Conservation (phyloP, 805 yeast species). For the Yamadazyma takamatsuzukensis region DNA sequence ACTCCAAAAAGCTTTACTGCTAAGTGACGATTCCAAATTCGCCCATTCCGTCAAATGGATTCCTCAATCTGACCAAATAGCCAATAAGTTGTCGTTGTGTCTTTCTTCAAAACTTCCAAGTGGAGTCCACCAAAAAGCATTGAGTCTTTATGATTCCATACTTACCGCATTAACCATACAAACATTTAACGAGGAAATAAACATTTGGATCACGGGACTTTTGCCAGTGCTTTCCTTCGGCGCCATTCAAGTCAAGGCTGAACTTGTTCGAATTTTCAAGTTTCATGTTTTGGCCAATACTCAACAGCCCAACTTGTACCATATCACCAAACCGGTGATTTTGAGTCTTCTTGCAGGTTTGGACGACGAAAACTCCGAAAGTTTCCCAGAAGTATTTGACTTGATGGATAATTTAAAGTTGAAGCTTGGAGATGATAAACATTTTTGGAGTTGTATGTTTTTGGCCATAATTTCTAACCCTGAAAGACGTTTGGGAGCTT, state of each 20-base stretch:
- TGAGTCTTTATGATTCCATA: slow-evolving; percentile 70
- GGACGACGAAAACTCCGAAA: slow-evolving; percentile 90
- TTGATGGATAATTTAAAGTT: slow-evolving; percentile 58
- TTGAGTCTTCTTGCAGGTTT: slow-evolving; percentile 80
- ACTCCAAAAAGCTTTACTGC: slow-evolving; percentile 63
- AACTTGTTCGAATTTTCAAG: slow-evolving; percentile 59
- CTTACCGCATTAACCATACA: slow-evolving; percentile 61
- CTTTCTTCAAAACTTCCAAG: slow-evolving; percentile 80
- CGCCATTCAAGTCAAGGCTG: slow-evolving; percentile 82
- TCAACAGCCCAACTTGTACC: slow-evolving; percentile 39
- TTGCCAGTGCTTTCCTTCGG: slow-evolving; percentile 86
- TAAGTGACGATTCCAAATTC: slow-evolving; percentile 20
- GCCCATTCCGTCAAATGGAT: slow-evolving; percentile 42
- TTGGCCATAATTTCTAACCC: slow-evolving; percentile 71
- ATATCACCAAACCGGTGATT: slow-evolving; percentile 64
- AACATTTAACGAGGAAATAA: slow-evolving; percentile 51
- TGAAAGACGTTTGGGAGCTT: slow-evolving; percentile 79
- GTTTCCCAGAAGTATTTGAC: slow-evolving; percentile 56
- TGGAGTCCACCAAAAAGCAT: slow-evolving; percentile 90
- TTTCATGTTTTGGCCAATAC: slow-evolving; percentile 48
- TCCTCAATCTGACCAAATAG: slow-evolving; percentile 64
- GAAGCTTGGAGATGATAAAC: slow-evolving; percentile 59
- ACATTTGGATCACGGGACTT: slow-evolving; percentile 89
- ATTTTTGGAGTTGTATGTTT: slow-evolving; percentile 85
- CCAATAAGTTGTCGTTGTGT: slow-evolving; percentile 73